phyloP scores from a whole-genome alignment of 805 yeast genomes.

The Zygoascus ofunaensis region DNA sequence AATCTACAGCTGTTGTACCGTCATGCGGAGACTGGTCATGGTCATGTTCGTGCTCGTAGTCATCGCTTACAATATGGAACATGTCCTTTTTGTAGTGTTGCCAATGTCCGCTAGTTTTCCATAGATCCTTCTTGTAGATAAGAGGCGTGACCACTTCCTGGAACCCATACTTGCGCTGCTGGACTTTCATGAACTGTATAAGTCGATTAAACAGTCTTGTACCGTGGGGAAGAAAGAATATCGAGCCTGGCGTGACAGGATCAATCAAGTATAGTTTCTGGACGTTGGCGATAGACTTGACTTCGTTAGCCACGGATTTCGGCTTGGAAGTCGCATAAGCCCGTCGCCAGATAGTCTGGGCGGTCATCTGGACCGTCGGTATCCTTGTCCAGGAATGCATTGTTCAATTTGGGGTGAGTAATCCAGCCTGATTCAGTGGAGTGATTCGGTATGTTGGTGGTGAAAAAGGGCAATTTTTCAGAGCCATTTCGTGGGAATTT shows the following conservation, averaged over 20 bases:
- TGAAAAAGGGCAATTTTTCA: too few relatives aligned
- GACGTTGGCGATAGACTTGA: constrained; percentile 41
- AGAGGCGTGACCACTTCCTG: constrained; percentile 90
- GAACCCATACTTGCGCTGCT: constrained; percentile 72
- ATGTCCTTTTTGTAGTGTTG: constrained; percentile 87
- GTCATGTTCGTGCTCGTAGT: not conserved
- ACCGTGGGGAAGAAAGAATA: constrained; percentile 89
- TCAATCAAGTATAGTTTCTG: constrained; percentile 77
- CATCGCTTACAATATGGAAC: constrained; percentile 69
- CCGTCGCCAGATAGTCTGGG: too few relatives aligned
- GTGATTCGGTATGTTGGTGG: too few relatives aligned
- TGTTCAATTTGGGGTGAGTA: too few relatives aligned
- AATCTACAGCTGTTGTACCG: constrained; percentile 31
- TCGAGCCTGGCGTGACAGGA: constrained; percentile 79
- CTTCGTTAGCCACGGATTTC: constrained; percentile 4
- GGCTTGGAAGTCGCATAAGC: not conserved
- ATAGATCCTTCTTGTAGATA: constrained; percentile 68
- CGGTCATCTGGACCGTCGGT: too few relatives aligned
- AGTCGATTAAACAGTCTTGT: constrained; percentile 75
- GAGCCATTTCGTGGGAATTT: too few relatives aligned
- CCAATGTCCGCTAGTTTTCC: constrained; percentile 96
- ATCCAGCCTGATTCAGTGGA: too few relatives aligned
- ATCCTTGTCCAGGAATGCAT: too few relatives aligned
- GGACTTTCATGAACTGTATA: constrained; percentile 73
- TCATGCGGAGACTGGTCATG: constrained; percentile 20